Base-by-base conservation (phyloP, 202 grass and related monocot genomes). In the Schoenoplectus tabernaemontani region DNA sequence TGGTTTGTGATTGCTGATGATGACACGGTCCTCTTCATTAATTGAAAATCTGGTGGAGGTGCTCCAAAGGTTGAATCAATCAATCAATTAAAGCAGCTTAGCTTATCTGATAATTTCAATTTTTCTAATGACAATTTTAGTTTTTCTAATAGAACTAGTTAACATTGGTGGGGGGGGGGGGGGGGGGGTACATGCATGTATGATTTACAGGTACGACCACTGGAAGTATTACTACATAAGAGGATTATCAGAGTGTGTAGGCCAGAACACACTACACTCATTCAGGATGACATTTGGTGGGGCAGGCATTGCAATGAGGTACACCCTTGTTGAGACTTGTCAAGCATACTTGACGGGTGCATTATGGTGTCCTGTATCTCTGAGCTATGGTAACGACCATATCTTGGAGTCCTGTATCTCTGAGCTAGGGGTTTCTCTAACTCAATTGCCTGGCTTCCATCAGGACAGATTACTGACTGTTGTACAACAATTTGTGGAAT, bases 1-100 rank as follows among this genome's bases (percentile, higher is more conserved):
- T 97, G 95, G 95, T 94, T 94, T 79, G 91, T 94, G 50, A 92
- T 94, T 87, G 87, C 87, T 32, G 95, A 97, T 86, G 95, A 97
- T 79, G 95, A 97, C 87, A 97, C 95, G 4, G 67, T 94, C 15
- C 91, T 97, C 91, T 94, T 97, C 91, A 79, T 83, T 47, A 87
- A 97, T 23, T n/a, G n/a, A n/a, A n/a, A 97, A 93, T 82, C 85
- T 97, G 11, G 80, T 92, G 67, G 79, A 87, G 7, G 86, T 87
- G 84, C 94, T 97, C 84, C 32, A 79, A 38, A 97, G 47, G 70
- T 75, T 6, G 42, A 76, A 57, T 34, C 9, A 24, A 34, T 33
- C 7, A 54, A 37, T 17, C 0, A n/a, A 44, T 72, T 24, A 36
- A 39, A 19, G 64, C 38, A 42, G n/a, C 17, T 39, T 20, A 39